phyloP scores from a whole-genome alignment of 73 alveolate genomes.

The Uronychia setigera region DNA sequence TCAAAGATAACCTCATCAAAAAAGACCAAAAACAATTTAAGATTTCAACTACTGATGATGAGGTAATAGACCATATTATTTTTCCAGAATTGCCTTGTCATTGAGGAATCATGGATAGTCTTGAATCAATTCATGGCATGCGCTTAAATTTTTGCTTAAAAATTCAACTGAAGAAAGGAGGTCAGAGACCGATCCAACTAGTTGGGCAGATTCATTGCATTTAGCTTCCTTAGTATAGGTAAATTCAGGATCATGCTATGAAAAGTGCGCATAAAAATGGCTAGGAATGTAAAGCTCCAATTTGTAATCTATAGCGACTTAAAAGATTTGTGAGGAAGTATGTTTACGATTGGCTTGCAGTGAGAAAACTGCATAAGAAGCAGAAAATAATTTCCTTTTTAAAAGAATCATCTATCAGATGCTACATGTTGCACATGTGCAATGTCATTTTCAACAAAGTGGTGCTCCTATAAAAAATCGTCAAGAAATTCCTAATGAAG shows the following conservation, averaged over 20 bases:
- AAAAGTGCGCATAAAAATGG: background rate
- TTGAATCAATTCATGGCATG: background rate
- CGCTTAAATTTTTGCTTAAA: background rate
- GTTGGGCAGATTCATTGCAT: background rate
- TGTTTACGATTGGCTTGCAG: background rate
- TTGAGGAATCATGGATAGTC: background rate
- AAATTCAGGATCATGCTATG: background rate
- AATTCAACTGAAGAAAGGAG: background rate
- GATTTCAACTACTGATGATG: no score
- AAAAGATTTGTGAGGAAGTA: background rate
- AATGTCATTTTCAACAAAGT: background rate
- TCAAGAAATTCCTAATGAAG: constrained; percentile 1
- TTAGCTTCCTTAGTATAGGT: background rate
- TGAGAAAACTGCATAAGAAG: background rate
- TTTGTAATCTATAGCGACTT: background rate
- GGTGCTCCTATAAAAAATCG: background rate
- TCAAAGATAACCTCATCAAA: no score
- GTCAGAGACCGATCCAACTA: background rate
- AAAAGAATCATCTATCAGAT: background rate
- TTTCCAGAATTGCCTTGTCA: background rate
- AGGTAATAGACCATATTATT: no score
- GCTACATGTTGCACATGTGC: background rate
- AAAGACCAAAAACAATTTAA: no score
- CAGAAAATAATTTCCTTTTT: background rate
- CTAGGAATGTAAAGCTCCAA: background rate